Evolutionary conservation across 1,139 yeast species (phyloP).

Genomic region (Sugiyamaella pinicola): DNA sequence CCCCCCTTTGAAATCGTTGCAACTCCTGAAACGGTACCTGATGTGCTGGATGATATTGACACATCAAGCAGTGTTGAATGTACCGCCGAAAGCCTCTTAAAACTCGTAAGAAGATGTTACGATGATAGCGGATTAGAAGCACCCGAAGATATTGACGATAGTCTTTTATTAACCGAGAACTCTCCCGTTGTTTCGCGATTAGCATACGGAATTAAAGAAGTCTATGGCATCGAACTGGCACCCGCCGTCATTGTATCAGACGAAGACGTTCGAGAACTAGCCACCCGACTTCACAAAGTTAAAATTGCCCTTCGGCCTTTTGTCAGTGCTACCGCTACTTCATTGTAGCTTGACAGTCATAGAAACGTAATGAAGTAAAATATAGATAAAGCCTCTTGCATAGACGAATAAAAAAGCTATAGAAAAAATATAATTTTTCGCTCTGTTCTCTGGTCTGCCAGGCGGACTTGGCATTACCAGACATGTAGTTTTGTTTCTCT

Average conservation of each 20-base stretch:
- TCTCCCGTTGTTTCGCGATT: slow-evolving; percentile 36
- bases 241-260: slow-evolving; percentile 40
- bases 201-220: slow-evolving; percentile 37
- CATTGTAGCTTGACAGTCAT: slow-evolving; percentile 9
- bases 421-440: too few species aligned
- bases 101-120: slow-evolving; percentile 35
- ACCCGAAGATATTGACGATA: slow-evolving; percentile 33
- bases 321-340: slow-evolving; percentile 17
- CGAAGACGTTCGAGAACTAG: slow-evolving; percentile 36
- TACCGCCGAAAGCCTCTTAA: slow-evolving; percentile 39
- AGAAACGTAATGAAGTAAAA: background rate
- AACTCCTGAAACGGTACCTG: slow-evolving; percentile 47
- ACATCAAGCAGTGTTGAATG: slow-evolving; percentile 35
- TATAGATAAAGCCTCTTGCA: background rate
- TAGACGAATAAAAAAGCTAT: background rate
- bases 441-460: too few species aligned
- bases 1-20: slow-evolving; percentile 68
- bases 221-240: slow-evolving; percentile 42
- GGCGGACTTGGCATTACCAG: too few species aligned
- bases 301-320: slow-evolving; percentile 39
- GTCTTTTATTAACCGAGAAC: slow-evolving; percentile 35
- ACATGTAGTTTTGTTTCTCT: too few species aligned
- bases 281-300: slow-evolving; percentile 37
- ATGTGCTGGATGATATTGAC: slow-evolving; percentile 1
- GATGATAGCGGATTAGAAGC: slow-evolving; percentile 30